phyloP scores from a whole-genome alignment of 768 basidiomycete species.

The Tephrocybe sp. region DNA sequence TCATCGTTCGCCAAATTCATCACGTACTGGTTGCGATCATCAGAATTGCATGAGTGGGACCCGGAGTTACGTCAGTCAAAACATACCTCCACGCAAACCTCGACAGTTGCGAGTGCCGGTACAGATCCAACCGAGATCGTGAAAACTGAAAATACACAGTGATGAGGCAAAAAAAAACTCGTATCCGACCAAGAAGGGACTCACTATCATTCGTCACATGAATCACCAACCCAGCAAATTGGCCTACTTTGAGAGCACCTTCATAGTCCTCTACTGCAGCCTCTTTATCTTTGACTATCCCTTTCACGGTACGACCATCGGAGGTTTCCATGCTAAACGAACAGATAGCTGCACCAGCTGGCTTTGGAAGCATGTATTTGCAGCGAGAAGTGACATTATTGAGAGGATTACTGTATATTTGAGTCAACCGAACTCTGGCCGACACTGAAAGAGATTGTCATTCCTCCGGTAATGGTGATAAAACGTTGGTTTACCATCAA shows the following conservation, averaged over 20 bases:
- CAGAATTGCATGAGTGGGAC: not conserved
- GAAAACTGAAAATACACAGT: conserved; percentile 37
- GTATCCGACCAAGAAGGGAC: conserved; percentile 15
- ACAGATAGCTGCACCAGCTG: conserved; percentile 51
- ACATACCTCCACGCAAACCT: conserved; percentile 40
- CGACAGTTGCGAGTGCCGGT: conserved; percentile 37
- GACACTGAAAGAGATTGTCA: conserved; percentile 23
- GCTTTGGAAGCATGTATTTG: conserved; percentile 59
- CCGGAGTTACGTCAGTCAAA: not conserved
- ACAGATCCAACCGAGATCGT: conserved; percentile 57
- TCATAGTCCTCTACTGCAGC: conserved; percentile 38
- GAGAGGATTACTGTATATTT: conserved; percentile 38
- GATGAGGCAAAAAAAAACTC: not conserved
- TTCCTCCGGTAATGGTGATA: not conserved
- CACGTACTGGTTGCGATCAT: conserved; percentile 35
- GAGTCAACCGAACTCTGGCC: conserved; percentile 38
- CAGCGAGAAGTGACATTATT: conserved; percentile 37
- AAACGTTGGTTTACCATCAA: conserved; percentile 34
- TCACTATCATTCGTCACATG: conserved; percentile 51
- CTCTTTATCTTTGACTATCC: conserved; percentile 46
- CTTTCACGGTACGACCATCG: conserved; percentile 40
- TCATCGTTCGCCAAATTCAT: conserved; percentile 54
- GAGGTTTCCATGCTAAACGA: conserved; percentile 47
- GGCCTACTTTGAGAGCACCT: conserved; percentile 36
- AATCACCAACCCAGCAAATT: conserved; percentile 42